Evolutionary conservation across 2,329 filamentous ascomycete genomes (phyloP).

Genomic region (Epichloe sylvatica): DNA sequence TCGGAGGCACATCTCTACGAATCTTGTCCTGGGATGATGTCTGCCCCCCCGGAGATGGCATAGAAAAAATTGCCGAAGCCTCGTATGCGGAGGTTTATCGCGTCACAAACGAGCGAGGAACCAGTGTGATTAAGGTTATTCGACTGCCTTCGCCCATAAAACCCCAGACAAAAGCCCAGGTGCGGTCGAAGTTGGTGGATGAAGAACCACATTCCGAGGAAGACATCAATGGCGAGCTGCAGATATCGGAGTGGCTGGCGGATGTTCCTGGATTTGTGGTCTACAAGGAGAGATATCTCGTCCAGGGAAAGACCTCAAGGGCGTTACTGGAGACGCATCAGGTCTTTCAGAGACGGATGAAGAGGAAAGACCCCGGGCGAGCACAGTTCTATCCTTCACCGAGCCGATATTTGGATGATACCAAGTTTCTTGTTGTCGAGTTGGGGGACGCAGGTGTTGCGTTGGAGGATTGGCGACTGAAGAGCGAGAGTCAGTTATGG

Average conservation of each 20-base stretch:
- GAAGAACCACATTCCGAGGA: slow-evolving; percentile 42
- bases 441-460: slow-evolving; percentile 48
- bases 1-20: slow-evolving; percentile 20
- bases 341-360: slow-evolving; percentile 38
- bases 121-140: slow-evolving; percentile 52
- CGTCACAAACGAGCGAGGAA: slow-evolving; percentile 43
- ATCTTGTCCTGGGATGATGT: slow-evolving; percentile 44
- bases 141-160: slow-evolving; percentile 45
- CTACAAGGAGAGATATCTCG: slow-evolving; percentile 50
- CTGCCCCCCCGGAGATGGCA: slow-evolving; percentile 36
- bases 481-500: slow-evolving; percentile 40
- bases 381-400: slow-evolving; percentile 50
- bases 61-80: slow-evolving; percentile 52
- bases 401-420: slow-evolving; percentile 42
- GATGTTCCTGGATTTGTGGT: slow-evolving; percentile 51
- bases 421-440: slow-evolving; percentile 47
- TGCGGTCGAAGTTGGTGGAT: slow-evolving; percentile 39
- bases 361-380: slow-evolving; percentile 39
- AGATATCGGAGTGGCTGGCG: slow-evolving; percentile 49
- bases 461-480: slow-evolving; percentile 43
- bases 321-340: slow-evolving; percentile 47
- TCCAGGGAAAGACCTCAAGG: slow-evolving; percentile 40
- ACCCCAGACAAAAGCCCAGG: slow-evolving; percentile 42
- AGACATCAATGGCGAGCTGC: slow-evolving; percentile 44
- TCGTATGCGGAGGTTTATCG: slow-evolving; percentile 55